Percentiles rank a stretch among this genome's conserved stretches.
Evolutionary conservation across 1,284 basidiomycete species (phyloP).

Genomic region (Phellopilus nigrolimitatus): DNA sequence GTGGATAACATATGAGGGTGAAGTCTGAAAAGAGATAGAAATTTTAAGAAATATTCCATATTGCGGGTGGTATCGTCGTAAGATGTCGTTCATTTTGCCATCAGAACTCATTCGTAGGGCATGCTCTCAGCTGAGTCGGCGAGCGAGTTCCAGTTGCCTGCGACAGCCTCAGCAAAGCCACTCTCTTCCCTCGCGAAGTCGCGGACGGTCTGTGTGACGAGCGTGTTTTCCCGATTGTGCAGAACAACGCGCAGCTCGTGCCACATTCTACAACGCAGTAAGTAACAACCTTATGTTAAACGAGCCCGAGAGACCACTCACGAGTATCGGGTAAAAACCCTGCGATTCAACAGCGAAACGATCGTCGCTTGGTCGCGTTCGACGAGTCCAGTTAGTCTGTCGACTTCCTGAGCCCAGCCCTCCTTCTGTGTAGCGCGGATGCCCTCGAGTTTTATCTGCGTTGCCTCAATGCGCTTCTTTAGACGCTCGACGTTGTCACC

Average conservation of each 20-base stretch:
- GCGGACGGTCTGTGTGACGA: slow-evolving; percentile 71
- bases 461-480: slow-evolving; percentile 77
- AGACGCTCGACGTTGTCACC: slow-evolving; percentile 82
- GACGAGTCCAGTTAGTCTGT: slow-evolving; percentile 60
- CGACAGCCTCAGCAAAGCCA: slow-evolving; percentile 55
- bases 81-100: background rate
- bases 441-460: slow-evolving; percentile 70
- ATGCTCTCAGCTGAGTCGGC: slow-evolving; percentile 68
- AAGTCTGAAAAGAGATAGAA: background rate
- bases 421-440: slow-evolving; percentile 67
- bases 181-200: slow-evolving; percentile 69
- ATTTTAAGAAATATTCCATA: background rate
- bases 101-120: slow-evolving; percentile 66
- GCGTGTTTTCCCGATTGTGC: slow-evolving; percentile 81
- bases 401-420: slow-evolving; percentile 79
- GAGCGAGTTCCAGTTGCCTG: slow-evolving; percentile 70
- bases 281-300: background rate
- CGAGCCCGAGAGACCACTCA: slow-evolving; percentile 32
- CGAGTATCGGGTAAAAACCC: slow-evolving; percentile 83
- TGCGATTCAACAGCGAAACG: slow-evolving; percentile 59
- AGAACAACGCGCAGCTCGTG: slow-evolving; percentile 84
- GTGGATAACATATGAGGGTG: background rate
- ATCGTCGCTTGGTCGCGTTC: slow-evolving; percentile 78
- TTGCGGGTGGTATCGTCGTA: background rate
- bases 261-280: slow-evolving; percentile 66